Evolutionary conservation across 306 rosid species (phyloP).

Genomic region (Fragaria nilgerrensis): DNA sequence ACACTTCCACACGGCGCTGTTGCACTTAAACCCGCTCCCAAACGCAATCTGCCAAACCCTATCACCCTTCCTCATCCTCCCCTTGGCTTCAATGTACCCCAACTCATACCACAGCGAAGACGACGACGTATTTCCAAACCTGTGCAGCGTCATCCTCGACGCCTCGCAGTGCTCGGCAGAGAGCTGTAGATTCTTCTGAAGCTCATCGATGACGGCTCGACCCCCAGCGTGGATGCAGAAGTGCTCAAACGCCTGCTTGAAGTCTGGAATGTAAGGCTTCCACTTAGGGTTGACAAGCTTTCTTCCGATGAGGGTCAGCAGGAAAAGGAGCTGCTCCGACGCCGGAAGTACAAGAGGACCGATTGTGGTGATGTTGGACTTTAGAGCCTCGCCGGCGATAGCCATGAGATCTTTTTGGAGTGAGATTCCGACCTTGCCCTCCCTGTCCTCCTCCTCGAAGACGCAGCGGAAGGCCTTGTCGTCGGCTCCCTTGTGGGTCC

Average conservation of each 20-base stretch:
- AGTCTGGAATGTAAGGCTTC: slow-evolving; percentile 96
- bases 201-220: slow-evolving; percentile 84
- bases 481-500: slow-evolving; percentile 83
- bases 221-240: slow-evolving; percentile 98
- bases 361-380: slow-evolving; percentile 87
- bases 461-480: slow-evolving; percentile 83
- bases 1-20: slow-evolving; percentile 93
- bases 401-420: slow-evolving; percentile 92
- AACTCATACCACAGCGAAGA: slow-evolving; percentile 92
- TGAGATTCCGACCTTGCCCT: slow-evolving; percentile 81
- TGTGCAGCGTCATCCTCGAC: slow-evolving; percentile 84
- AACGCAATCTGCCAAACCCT: slow-evolving; percentile 94
- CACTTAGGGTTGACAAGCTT: slow-evolving; percentile 80
- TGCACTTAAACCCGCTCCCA: slow-evolving; percentile 92
- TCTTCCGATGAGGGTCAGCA: slow-evolving; percentile 67
- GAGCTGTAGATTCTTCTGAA: slow-evolving; percentile 91
- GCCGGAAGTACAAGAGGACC: slow-evolving; percentile 96
- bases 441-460: slow-evolving; percentile 74
- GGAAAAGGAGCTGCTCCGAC: slow-evolving; percentile 84
- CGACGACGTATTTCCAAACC: slow-evolving; percentile 95
- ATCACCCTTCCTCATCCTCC: slow-evolving; percentile 84
- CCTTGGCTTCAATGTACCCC: slow-evolving; percentile 76
- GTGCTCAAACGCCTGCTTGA: slow-evolving; percentile 89
- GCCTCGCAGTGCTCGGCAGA: slow-evolving; percentile 92
- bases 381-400: slow-evolving; percentile 91